These are phyloP conservation scores for Saccharomycopsis sp. DNA, from an alignment of 805 yeast genomes.

Conservation along the genomic window DNA sequence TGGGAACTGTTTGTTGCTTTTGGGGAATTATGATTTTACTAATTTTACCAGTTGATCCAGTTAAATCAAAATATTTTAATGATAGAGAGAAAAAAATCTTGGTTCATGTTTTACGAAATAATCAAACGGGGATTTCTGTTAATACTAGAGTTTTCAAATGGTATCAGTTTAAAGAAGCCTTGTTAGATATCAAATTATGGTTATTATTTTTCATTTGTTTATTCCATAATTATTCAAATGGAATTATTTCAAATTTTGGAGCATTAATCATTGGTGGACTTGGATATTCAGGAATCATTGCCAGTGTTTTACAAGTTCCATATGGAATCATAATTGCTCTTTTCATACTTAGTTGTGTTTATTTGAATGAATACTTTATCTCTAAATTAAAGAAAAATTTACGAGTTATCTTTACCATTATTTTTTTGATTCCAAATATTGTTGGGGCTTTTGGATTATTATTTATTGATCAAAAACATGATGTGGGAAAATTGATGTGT, in stretches of 20 bases:
- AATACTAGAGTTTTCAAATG: slow-evolving; percentile 30
- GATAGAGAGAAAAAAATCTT: slow-evolving; percentile 13
- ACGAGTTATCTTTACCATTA: slow-evolving; percentile 25
- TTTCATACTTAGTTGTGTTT: slow-evolving; percentile 26
- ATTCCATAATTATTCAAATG: slow-evolving; percentile 27
- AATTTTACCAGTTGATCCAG: slow-evolving; percentile 14
- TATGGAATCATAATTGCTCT: slow-evolving; percentile 29
- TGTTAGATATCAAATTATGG: slow-evolving; percentile 31
- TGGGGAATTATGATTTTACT: slow-evolving; percentile 15
- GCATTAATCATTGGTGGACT: slow-evolving; percentile 27
- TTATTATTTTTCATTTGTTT: slow-evolving; percentile 22
- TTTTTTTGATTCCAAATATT: slow-evolving; percentile 22
- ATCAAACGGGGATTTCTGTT: slow-evolving; percentile 37
- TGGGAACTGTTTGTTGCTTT: slow-evolving; percentile 12
- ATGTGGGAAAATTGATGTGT: slow-evolving; percentile 20
- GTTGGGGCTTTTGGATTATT: slow-evolving; percentile 34
- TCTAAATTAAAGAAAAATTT: slow-evolving; percentile 33
- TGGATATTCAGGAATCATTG: slow-evolving; percentile 30
- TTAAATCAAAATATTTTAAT: slow-evolving; percentile 8
- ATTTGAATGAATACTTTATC: slow-evolving; percentile 46
- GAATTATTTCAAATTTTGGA: slow-evolving; percentile 24
- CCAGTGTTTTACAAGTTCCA: slow-evolving; percentile 31
- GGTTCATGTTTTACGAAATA: slow-evolving; percentile 19
- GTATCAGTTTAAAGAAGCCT: slow-evolving; percentile 34
- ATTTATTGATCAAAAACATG: slow-evolving; percentile 29